Conservation (phyloP, 2,329 filamentous ascomycete genomes). For the Tolypocladium album region DNA sequence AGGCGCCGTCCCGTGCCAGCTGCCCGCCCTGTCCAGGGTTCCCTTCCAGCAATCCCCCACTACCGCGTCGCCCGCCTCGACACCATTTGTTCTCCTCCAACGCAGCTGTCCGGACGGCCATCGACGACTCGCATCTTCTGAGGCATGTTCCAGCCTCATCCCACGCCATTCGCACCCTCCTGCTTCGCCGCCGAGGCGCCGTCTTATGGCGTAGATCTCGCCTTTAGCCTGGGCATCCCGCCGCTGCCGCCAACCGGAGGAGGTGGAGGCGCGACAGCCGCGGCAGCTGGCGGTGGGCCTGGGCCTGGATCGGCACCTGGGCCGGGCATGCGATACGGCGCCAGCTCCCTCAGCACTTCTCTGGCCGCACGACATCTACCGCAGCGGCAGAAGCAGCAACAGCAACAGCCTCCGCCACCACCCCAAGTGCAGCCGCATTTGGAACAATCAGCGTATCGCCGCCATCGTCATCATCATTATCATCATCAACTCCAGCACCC, state of each 20-base stretch:
- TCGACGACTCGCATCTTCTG: not conserved
- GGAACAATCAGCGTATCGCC: not conserved
- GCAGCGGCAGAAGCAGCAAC: not conserved
- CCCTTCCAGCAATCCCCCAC: not conserved
- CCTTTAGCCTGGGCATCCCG: constrained; percentile 9
- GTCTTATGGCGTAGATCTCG: constrained; percentile 26
- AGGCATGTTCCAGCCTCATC: constrained; percentile 46
- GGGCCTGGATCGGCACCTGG: not conserved
- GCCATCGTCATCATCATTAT: not conserved
- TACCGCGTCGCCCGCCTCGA: not conserved
- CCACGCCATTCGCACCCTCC: constrained; percentile 35
- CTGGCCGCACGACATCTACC: not conserved
- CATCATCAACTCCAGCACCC: not conserved
- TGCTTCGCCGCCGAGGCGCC: constrained; percentile 16
- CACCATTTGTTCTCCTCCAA: not conserved
- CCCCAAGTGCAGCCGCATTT: not conserved
- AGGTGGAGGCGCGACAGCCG: not conserved
- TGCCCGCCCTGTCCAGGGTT: too few relatives aligned
- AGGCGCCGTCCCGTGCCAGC: not conserved
- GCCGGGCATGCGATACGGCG: not conserved
- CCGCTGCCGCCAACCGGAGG: constrained; percentile 3
- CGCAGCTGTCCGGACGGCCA: not conserved
- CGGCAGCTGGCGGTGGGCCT: not conserved
- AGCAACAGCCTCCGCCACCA: not conserved
- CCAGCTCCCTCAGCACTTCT: not conserved